Base-by-base conservation (phyloP, 306 rosid species). In the Acacia acuminata region DNA sequence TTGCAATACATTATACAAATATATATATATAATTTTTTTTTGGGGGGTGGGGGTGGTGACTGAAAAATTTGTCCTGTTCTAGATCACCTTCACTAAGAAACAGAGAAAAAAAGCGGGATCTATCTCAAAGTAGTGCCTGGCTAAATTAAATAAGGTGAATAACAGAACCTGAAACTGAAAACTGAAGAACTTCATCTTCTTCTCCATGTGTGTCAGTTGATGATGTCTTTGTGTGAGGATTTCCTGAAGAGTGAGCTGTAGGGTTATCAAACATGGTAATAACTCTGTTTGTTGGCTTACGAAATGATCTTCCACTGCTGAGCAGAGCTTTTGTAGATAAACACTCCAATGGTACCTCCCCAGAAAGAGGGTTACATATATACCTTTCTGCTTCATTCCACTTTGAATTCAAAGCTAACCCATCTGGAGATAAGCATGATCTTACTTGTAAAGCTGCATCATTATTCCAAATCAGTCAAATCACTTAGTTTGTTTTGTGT, bases 381-480 rank as follows among this genome's bases (percentile, higher is more conserved):
- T 94, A 96, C 48, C 88, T 96, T 83, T 96, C 99, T 75, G 99
- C 99, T 77, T 96, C 99, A 71, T 90, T 92, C 99, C 99, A 96
- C 84, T 96, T 96, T 6, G 99, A 92, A 84, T 96, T 92, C 81
- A 96, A 84, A 60, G 96, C 93, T 89, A 94, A 91, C 85, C 98
- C 97, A 50, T 96, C 98, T 71, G 98, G 97, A 1, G 98, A 94
- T 74, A 75, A 87, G 30, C 84, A 82, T 40, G 97, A 84, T 75
- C 94, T 94, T 73, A 89, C 92, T 82, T 96, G 98, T 86, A 96
- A 89, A 79, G 96, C 99, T 96, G 88, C 90, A 88, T 10, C 32
- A 71, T 64, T 64, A 27, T 7, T 64, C 20, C 43, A 64, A 16
- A 34, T 66, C 11, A 34, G 45, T 32, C n/a, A 16, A 34, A 16